phyloP scores from a whole-genome alignment of 495 filamentous ascomycete species.

The Tuber melanosporum region DNA sequence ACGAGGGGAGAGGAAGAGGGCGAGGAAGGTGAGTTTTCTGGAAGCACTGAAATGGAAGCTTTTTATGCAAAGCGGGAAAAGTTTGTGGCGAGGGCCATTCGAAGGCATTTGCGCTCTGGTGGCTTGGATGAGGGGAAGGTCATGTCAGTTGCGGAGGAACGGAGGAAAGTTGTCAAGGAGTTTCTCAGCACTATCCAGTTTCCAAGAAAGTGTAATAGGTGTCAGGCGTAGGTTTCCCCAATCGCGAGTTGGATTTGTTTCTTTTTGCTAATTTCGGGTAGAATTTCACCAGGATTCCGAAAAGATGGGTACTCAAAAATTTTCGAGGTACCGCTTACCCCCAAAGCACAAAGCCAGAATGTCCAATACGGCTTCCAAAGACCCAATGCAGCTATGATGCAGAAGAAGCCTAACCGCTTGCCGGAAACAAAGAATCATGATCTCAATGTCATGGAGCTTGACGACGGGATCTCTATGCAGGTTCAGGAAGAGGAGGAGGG shows the following conservation, averaged over 20 bases:
- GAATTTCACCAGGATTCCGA: constrained; percentile 68
- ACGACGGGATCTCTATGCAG: constrained; percentile 45
- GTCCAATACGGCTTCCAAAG: constrained; percentile 45
- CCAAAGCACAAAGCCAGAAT: constrained; percentile 69
- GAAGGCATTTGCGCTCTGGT: constrained; percentile 50
- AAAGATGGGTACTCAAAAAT: constrained; percentile 88
- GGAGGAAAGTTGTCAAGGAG: constrained; percentile 67
- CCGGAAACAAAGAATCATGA: constrained; percentile 6
- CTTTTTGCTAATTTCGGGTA: constrained; percentile 42
- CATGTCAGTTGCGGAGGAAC: constrained; percentile 68
- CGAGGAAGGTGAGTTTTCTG: constrained; percentile 43
- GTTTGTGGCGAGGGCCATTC: constrained; percentile 64
- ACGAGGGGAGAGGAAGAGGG: constrained; percentile 42
- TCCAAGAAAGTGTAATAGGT: constrained; percentile 65
- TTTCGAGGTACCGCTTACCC: constrained; percentile 69
- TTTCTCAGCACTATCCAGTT: constrained; percentile 64
- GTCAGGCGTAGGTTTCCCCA: constrained; percentile 53
- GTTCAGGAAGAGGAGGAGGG: constrained; percentile 47
- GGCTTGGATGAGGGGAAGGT: constrained; percentile 62
- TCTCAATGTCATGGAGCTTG: constrained; percentile 38
- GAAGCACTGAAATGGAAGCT: constrained; percentile 46
- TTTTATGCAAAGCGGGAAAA: constrained; percentile 60
- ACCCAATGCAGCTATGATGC: constrained; percentile 28
- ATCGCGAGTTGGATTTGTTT: constrained; percentile 8
- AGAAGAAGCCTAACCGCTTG: constrained; percentile 17